A percentile compares a stretch with the other conserved stretches of the same genome.
phyloP scores from a whole-genome alignment of 345 rosid species.

The Rhodomyrtus tomentosa region DNA sequence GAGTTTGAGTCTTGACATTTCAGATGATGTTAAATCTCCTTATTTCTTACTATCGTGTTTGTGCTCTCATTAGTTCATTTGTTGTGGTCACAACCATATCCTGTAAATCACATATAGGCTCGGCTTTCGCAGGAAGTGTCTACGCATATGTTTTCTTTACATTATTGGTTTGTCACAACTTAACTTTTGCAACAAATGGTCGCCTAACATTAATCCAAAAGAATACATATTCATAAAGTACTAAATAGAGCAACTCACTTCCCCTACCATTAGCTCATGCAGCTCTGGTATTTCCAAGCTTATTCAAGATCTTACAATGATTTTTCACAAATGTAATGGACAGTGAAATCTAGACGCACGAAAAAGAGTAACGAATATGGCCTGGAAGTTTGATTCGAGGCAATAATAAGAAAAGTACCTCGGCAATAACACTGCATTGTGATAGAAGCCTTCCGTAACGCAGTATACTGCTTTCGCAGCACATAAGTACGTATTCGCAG shows the following conservation, averaged over 20 bases:
- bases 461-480: constrained; percentile 60
- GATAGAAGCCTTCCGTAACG: constrained; percentile 57
- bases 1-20: neutral
- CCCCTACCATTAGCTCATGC: neutral
- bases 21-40: neutral
- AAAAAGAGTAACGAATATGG: neutral
- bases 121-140: neutral
- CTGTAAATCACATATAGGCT: neutral
- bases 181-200: neutral
- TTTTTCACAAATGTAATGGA: neutral
- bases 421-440: constrained; percentile 60
- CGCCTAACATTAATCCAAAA: neutral
- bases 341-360: neutral
- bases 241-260: neutral
- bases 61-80: neutral
- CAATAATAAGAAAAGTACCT: constrained; percentile 34
- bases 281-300: neutral
- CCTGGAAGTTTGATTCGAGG: neutral
- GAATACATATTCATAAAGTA: neutral
- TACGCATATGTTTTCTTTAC: neutral
- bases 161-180: neutral
- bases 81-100: neutral
- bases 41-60: neutral
- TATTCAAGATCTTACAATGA: neutral
- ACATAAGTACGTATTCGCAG: constrained; percentile 61